Conservation (phyloP, 2,329 filamentous ascomycete species). For the Venturia nashicola region DNA sequence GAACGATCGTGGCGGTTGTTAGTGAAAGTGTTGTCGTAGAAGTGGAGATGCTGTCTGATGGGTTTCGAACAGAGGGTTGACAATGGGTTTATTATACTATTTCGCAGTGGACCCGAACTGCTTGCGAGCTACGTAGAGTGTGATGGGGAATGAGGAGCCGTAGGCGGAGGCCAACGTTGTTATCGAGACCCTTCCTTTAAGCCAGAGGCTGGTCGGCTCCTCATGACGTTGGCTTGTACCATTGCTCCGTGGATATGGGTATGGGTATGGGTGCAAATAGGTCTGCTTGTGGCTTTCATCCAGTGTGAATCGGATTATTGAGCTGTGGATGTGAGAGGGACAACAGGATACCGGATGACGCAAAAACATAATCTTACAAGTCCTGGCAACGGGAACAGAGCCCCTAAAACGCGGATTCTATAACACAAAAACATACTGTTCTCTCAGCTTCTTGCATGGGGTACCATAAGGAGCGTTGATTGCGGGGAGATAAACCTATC, state of each 20-base stretch:
- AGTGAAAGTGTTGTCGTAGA: neutral
- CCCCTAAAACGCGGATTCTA: neutral
- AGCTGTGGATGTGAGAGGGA: neutral
- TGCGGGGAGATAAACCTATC: neutral
- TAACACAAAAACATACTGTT: neutral
- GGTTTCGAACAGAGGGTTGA: neutral
- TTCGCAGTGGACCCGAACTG: neutral
- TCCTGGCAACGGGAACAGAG: neutral
- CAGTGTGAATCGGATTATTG: too few relatives aligned
- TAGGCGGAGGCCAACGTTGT: neutral
- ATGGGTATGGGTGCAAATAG: neutral
- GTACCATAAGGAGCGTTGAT: neutral
- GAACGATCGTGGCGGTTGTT: neutral
- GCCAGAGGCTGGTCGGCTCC: neutral
- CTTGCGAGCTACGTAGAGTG: neutral
- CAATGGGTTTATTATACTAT: neutral
- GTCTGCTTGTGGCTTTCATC: neutral
- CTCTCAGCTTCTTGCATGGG: neutral
- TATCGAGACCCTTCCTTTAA: neutral
- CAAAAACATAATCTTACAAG: too few relatives aligned
- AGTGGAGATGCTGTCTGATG: neutral
- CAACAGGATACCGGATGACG: neutral
- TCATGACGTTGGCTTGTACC: neutral
- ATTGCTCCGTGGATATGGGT: neutral
- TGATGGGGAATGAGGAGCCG: neutral